A percentile compares a stretch with the other conserved stretches of the same genome.
phyloP scores from a whole-genome alignment of 768 basidiomycete species.

The Naganishia vishniacii region DNA sequence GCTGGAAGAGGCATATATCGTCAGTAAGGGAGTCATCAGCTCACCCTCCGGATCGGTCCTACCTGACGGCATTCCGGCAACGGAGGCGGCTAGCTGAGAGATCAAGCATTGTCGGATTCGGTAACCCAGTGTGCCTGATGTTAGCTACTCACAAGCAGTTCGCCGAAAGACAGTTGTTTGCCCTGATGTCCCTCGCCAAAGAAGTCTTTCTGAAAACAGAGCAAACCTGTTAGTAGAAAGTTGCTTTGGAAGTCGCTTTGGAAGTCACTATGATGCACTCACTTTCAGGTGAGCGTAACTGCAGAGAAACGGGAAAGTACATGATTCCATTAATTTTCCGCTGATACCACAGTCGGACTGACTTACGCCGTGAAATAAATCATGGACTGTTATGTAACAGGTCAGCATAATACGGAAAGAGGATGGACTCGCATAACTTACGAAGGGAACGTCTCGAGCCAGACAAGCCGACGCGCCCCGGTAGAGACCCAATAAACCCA shows the following conservation, averaged over 20 bases:
- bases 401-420: not conserved
- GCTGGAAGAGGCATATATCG: not conserved
- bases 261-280: too few species aligned
- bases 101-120: not conserved
- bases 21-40: not conserved
- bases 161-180: conserved; percentile 82
- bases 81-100: conserved; percentile 36
- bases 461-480: conserved; percentile 88
- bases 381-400: conserved; percentile 56
- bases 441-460: conserved; percentile 70
- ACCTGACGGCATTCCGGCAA: conserved; percentile 86
- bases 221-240: not conserved
- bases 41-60: not conserved
- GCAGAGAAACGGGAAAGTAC: conserved; percentile 10
- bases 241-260: not conserved
- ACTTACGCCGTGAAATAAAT: conserved; percentile 54
- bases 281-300: conserved; percentile 59
- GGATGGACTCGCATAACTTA: conserved; percentile 25
- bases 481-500: conserved; percentile 89
- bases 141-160: conserved; percentile 70
- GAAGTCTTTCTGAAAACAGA: conserved; percentile 71
- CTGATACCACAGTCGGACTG: not conserved
- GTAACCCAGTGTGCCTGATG: too few species aligned
- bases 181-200: conserved; percentile 95
- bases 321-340: not conserved